Percentiles rank a stretch among this genome's conserved stretches.
Evolutionary conservation across 2,329 filamentous ascomycete species (phyloP).

Genomic region (Aspergillus melleus): DNA sequence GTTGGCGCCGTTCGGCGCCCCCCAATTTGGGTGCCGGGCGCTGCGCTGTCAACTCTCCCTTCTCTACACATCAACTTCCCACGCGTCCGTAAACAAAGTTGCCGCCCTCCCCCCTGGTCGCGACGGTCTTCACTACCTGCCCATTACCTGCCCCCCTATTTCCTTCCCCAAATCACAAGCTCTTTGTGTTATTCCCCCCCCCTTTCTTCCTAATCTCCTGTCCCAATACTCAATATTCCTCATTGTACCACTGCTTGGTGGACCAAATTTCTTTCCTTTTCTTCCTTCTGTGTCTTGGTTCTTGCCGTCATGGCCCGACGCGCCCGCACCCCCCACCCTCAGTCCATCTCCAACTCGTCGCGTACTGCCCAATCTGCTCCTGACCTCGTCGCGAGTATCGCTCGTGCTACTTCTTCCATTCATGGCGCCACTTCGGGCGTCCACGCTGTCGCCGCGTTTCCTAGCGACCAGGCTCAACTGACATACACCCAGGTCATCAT

Average conservation of each 20-base stretch:
- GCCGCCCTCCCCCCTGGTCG: background rate
- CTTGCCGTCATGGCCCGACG: slow-evolving; percentile 3
- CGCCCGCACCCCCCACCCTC: background rate
- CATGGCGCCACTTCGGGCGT: slow-evolving; percentile 12
- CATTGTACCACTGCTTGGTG: background rate
- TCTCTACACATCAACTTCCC: slow-evolving; percentile 3
- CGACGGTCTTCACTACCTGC: background rate
- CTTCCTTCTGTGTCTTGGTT: background rate
- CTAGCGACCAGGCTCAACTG: slow-evolving; percentile 21
- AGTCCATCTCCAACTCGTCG: background rate
- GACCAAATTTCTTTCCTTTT: background rate
- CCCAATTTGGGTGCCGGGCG: slow-evolving; percentile 1
- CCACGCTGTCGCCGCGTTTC: background rate
- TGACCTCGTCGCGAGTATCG: slow-evolving; percentile 13
- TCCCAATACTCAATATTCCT: background rate
- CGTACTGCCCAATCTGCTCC: slow-evolving; percentile 1
- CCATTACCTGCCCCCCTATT: background rate
- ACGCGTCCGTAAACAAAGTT: slow-evolving; percentile 16
- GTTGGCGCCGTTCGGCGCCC: slow-evolving; percentile 2
- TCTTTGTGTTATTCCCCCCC: background rate
- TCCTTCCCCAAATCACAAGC: background rate
- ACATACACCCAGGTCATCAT: slow-evolving; percentile 64
- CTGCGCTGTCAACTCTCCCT: background rate
- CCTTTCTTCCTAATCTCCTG: background rate
- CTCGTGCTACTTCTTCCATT: slow-evolving; percentile 8